Conservation (phyloP, 257 asterid genomes). For the Marsdenia floribunda region DNA sequence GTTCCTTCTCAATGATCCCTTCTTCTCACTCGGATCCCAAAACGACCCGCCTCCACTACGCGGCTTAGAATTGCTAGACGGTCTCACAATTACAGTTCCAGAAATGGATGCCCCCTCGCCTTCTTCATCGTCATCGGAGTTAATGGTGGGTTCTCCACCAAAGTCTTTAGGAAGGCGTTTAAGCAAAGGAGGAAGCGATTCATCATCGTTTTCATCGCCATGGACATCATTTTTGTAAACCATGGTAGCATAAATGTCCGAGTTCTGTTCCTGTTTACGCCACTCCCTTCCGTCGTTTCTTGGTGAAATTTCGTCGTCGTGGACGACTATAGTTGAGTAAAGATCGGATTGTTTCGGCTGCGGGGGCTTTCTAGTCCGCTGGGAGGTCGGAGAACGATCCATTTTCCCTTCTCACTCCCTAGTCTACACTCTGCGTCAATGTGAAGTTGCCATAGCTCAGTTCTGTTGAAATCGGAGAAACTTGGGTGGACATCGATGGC, state of each 20-base stretch:
- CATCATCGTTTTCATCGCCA: conserved; percentile 40
- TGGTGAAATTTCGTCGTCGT: conserved; percentile 17
- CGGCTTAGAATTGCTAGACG: conserved; percentile 31
- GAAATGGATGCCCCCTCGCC: conserved; percentile 53
- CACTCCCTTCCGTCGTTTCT: neutral
- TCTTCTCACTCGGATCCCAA: conserved; percentile 37
- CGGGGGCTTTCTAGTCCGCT: conserved; percentile 58
- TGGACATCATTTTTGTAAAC: conserved; percentile 48
- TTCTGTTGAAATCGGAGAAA: neutral
- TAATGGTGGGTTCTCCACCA: conserved; percentile 41
- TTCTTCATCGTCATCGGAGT: conserved; percentile 38
- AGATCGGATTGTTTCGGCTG: conserved; percentile 54
- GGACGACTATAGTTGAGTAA: conserved; percentile 55
- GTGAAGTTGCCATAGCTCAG: neutral
- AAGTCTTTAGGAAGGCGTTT: conserved; percentile 93
- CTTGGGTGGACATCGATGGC: neutral
- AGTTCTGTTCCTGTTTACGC: conserved; percentile 23
- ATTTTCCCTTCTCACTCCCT: conserved; percentile 16
- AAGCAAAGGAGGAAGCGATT: conserved; percentile 75
- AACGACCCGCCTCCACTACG: neutral
- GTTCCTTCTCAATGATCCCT: conserved; percentile 26
- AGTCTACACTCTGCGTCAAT: neutral
- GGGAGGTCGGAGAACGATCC: conserved; percentile 58
- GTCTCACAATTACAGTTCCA: conserved; percentile 78
- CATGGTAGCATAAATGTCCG: conserved; percentile 56